These are phyloP conservation scores for Pleodorina starrii DNA, from an alignment of 139 green algal species.

Conservation along the genomic window DNA sequence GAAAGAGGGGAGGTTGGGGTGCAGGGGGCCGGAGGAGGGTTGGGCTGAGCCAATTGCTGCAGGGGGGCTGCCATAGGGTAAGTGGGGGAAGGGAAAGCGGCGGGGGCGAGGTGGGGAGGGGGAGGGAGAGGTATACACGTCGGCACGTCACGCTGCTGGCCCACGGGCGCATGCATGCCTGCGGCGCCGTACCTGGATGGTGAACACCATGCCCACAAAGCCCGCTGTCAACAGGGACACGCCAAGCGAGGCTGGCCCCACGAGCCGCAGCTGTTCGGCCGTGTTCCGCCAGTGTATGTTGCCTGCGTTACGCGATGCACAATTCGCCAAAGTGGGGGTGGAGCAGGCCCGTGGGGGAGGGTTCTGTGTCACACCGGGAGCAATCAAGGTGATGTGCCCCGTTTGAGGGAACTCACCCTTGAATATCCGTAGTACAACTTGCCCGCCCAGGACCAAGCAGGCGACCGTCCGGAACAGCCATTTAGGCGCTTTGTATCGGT, in stretches of 20 bases:
- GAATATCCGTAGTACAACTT: constrained; percentile 86
- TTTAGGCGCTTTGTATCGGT: constrained; percentile 75
- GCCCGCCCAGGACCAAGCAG: constrained; percentile 84
- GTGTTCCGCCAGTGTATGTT: constrained; percentile 94
- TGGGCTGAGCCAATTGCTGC: too few species aligned
- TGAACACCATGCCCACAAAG: constrained; percentile 99
- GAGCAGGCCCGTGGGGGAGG: too few species aligned
- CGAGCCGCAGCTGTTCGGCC: constrained; percentile 92
- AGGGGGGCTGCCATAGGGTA: too few species aligned
- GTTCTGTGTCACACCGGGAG: too few species aligned
- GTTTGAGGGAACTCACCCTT: constrained; percentile 69
- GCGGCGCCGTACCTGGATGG: constrained; percentile 91
- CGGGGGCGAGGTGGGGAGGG: too few species aligned
- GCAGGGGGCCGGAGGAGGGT: too few species aligned
- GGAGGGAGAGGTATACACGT: too few species aligned
- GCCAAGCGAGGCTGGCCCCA: constrained; percentile 94
- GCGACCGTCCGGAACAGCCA: constrained; percentile 86
- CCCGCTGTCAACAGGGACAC: constrained; percentile 94
- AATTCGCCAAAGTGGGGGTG: too few species aligned
- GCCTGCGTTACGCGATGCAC: constrained; percentile 70
- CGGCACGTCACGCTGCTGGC: too few species aligned
- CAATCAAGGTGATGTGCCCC: not conserved
- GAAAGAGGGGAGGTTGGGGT: not conserved
- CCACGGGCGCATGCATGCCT: too few species aligned
- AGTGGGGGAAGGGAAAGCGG: too few species aligned